Conservation (phyloP, 2,329 filamentous ascomycete genomes). For the Botrytis galanthina region DNA sequence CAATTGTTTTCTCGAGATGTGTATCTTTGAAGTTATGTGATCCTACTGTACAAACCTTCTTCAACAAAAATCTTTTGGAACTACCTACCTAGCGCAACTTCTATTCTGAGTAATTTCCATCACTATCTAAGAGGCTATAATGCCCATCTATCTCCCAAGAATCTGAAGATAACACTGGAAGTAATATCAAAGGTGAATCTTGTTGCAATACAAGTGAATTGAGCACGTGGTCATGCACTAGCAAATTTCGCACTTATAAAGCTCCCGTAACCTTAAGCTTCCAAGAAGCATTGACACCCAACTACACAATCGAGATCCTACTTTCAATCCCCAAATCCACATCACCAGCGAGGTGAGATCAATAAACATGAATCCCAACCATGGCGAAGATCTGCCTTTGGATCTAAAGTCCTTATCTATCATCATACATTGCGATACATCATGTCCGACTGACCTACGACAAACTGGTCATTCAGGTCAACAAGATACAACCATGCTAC, state of each 20-base stretch:
- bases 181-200: not conserved
- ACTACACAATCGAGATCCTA: not conserved
- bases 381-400: not conserved
- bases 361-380: not conserved
- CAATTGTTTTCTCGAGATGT: not conserved
- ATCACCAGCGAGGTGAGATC: not conserved
- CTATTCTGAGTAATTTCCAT: not conserved
- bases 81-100: not conserved
- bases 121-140: not conserved
- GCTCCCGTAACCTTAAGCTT: not conserved
- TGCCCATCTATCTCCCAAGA: not conserved
- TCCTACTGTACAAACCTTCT: not conserved
- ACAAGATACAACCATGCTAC: not conserved
- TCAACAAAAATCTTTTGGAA: not conserved
- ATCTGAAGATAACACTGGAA: not conserved
- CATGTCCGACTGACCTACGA: not conserved
- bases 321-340: not conserved
- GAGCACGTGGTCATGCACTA: not conserved
- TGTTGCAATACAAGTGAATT: not conserved
- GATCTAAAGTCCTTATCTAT: not conserved
- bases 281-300: not conserved
- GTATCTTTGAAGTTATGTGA: not conserved
- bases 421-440: no score
- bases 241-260: not conserved
- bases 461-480: not conserved